Evolutionary conservation across 2,329 filamentous ascomycete species (phyloP).

Genomic region (Westerdykella ornata): DNA sequence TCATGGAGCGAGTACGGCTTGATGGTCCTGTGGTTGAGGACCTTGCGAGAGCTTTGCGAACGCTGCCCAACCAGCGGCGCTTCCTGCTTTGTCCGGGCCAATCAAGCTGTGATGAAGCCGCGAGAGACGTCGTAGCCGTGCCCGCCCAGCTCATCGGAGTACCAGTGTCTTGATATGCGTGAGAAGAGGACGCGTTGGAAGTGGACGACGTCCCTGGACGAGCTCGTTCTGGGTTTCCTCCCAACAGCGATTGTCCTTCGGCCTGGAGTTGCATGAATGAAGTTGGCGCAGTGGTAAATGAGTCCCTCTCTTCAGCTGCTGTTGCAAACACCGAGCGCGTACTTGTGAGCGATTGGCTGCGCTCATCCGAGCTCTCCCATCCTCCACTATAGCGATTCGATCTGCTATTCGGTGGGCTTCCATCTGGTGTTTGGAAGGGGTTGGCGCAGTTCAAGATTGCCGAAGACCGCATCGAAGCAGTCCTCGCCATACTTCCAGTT

Average conservation of each 20-base stretch:
- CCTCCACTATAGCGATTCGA: constrained; percentile 11
- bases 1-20: constrained; percentile 23
- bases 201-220: constrained; percentile 29
- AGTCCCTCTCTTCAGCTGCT: constrained; percentile 40
- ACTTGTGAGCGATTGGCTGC: constrained; percentile 30
- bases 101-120: constrained; percentile 20
- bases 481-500: constrained; percentile 39
- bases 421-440: constrained; percentile 30
- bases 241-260: constrained; percentile 49
- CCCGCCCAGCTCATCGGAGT: constrained; percentile 17
- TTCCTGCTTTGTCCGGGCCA: constrained; percentile 18
- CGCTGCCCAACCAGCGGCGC: constrained; percentile 35
- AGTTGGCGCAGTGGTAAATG: constrained; percentile 47
- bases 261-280: constrained; percentile 46
- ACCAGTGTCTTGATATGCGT: constrained; percentile 20
- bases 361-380: constrained; percentile 17
- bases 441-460: constrained; percentile 34
- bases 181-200: constrained; percentile 20
- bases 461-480: constrained; percentile 41
- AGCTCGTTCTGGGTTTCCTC: constrained; percentile 33
- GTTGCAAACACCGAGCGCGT: constrained; percentile 27
- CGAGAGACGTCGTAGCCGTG: constrained; percentile 15
- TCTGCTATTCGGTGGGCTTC: constrained; percentile 25
- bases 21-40: constrained; percentile 19
- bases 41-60: constrained; percentile 31